Base-by-base conservation (phyloP, 108 stramenopile genomes). In the Cyclotella kingstonii region DNA sequence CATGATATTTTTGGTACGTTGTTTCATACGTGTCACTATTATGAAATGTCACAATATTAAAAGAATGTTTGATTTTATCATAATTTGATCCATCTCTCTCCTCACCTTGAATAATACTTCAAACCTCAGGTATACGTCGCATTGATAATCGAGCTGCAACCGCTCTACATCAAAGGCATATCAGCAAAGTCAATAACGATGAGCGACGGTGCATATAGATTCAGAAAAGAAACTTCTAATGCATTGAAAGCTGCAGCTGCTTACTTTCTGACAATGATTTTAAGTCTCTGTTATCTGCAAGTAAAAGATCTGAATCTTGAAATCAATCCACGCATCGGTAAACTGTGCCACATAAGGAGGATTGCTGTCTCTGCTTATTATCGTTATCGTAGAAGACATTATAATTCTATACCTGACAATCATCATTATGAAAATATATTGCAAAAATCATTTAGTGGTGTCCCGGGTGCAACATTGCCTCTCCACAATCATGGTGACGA, bases 141-240 rank as follows among this genome's bases (percentile, higher is more conserved):
- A 0, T 35, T 76, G 2, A 40, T 76, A 22, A 64, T 76, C 45
- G 63, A 70, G 30, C 48, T 63, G 0, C 74, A 76, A 52, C 74
- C 74, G 2, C 49, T 76, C n/a, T 70, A 65, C 43, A 64, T 70
- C 45, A 70, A 70, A 36, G 74, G 74, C 7, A 54, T 76, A 21
- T 57, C 68, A 5, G 43, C 52, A 10, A 64, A 70, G 43, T 11
- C n/a, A 31, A 54, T 46, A 29, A 51, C 14, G 10, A 17, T 25
- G 1, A 43, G 55, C 5, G 63, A 64, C 12, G 63, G 63, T n/a
- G 33, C 39, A 1, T 63, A 58, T 26, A 10, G 68, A 33, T 70
- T 76, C 22, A 63, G 60, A 14, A 70, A 63, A 51, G 69, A 76
- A 55, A 70, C 74, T n/a, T 70, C 74, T 19, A 76, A 76, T 48